Conservation (phyloP, 495 filamentous ascomycete genomes). For the Hypoxylon trugodes region DNA sequence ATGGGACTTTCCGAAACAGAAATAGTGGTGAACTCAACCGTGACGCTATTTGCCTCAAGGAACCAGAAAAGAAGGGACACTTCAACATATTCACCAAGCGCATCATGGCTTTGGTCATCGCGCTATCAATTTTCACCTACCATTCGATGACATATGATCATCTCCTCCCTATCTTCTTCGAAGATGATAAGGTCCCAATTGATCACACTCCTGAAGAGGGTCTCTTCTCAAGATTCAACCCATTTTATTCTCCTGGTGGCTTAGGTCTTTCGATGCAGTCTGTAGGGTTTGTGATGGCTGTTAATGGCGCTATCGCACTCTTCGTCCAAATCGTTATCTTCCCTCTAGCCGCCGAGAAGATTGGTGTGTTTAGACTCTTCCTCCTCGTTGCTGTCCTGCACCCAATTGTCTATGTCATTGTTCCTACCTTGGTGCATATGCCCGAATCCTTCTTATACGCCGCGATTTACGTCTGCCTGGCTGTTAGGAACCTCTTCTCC, state of each 20-base stretch:
- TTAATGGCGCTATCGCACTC: constrained; percentile 81
- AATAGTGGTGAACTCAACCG: constrained; percentile 58
- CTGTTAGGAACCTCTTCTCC: constrained; percentile 76
- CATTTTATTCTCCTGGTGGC: constrained; percentile 73
- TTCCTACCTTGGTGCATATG: constrained; percentile 72
- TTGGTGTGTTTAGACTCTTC: constrained; percentile 81
- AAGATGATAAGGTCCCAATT: constrained; percentile 64
- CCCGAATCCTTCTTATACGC: constrained; percentile 65
- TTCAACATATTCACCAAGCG: constrained; percentile 68
- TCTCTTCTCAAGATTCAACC: constrained; percentile 39
- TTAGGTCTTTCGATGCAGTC: constrained; percentile 75
- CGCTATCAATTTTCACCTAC: constrained; percentile 84
- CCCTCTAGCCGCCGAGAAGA: constrained; percentile 70
- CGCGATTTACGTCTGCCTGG: constrained; percentile 77
- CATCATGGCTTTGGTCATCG: constrained; percentile 73
- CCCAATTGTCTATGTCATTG: constrained; percentile 77
- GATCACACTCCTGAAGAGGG: constrained; percentile 19
- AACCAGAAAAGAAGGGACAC: constrained; percentile 42
- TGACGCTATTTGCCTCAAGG: constrained; percentile 46
- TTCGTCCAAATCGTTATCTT: constrained; percentile 81
- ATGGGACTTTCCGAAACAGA: constrained; percentile 77
- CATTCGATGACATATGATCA: constrained; percentile 90
- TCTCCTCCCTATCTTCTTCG: constrained; percentile 83
- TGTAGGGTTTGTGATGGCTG: constrained; percentile 80
- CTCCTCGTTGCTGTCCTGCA: constrained; percentile 77